These are phyloP conservation scores for Mucor sp. DNA, from an alignment of 371 early-diverging fungal species.

Conservation along the genomic window DNA sequence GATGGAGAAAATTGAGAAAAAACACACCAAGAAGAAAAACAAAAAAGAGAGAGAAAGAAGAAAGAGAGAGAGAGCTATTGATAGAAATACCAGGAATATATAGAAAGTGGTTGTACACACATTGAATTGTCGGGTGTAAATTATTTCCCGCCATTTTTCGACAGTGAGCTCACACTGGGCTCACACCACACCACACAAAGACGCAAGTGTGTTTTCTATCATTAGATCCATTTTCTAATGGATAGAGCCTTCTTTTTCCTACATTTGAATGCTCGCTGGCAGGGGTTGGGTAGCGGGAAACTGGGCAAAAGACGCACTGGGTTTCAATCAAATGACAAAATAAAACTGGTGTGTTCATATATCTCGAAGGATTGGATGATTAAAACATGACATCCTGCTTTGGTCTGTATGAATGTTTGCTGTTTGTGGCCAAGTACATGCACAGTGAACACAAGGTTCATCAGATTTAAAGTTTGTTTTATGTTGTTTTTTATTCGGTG, in stretches of 20 bases:
- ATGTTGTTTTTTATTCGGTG: background rate
- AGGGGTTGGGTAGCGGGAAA: constrained; percentile 15
- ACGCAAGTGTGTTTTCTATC: background rate
- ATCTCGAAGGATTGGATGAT: background rate
- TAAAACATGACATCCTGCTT: background rate
- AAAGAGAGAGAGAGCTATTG: background rate
- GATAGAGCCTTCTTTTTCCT: background rate
- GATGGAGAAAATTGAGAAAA: background rate
- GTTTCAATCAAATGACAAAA: background rate
- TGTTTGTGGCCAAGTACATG: background rate
- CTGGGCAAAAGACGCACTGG: background rate
- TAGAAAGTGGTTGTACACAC: constrained; percentile 10
- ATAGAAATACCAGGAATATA: background rate
- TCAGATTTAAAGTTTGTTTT: background rate
- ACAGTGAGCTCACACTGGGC: background rate
- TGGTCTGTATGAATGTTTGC: background rate
- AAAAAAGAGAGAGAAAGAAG: constrained; percentile 3
- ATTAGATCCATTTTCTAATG: background rate
- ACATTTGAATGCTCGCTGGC: constrained; percentile 1
- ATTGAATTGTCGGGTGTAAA: constrained; percentile 2
- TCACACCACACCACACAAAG: background rate
- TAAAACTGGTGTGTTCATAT: background rate
- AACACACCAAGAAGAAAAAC: background rate
- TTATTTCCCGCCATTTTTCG: constrained; percentile 6
- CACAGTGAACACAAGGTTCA: background rate